Evolutionary conservation across 345 rosid species (phyloP).

Genomic region (Melaleuca alternifolia): DNA sequence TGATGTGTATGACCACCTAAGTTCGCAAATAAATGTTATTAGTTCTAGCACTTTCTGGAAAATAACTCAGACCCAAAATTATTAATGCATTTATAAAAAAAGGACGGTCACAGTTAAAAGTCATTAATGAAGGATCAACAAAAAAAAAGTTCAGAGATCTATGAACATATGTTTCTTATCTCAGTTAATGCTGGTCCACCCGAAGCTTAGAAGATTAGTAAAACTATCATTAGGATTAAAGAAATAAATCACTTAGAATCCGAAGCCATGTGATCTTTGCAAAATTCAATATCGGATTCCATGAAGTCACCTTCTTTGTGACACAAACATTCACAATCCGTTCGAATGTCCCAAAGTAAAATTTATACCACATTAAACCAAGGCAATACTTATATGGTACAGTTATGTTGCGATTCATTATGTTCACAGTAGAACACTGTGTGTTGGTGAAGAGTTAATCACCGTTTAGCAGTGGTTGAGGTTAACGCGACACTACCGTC

Average conservation of each 20-base stretch:
- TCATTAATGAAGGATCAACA: not conserved
- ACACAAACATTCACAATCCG: not conserved
- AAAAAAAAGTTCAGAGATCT: not conserved
- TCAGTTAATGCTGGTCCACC: not conserved
- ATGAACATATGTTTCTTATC: not conserved
- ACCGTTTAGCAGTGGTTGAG: not conserved
- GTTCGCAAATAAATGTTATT: not conserved
- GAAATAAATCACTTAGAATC: not conserved
- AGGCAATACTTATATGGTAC: not conserved
- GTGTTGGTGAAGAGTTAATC: not conserved
- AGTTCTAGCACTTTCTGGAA: not conserved
- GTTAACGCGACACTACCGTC: not conserved
- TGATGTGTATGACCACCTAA: not conserved
- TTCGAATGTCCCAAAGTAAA: not conserved
- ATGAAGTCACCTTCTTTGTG: not conserved
- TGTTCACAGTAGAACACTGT: not conserved
- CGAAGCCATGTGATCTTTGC: not conserved
- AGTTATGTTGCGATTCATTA: not conserved
- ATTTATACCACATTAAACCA: not conserved
- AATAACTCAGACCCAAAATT: not conserved
- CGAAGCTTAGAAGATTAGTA: not conserved
- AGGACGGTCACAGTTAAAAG: not conserved
- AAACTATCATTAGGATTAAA: not conserved
- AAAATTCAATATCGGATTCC: not conserved
- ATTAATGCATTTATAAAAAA: not conserved